Evolutionary conservation across 208 protist genomes (phyloP), one percentile per base, ranked within the genome.

Genomic region (Trypanosoma vivax): DNA sequence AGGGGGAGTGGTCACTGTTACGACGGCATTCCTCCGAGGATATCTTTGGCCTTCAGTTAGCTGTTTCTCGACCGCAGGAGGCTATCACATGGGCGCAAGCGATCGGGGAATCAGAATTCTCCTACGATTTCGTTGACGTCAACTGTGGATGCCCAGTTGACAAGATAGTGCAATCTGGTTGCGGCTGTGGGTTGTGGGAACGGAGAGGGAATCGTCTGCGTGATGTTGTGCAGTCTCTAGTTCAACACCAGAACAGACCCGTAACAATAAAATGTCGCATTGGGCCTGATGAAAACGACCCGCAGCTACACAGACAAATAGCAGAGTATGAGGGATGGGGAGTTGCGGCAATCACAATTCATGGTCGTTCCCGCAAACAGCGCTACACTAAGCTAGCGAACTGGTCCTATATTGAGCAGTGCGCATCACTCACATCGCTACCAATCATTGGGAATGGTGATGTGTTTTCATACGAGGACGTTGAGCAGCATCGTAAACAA

Each of bases 121-220:
- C 76, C 4, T 85, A 96, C 34, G 94, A 98, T 71, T 98, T 97
- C 65, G 61, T 98, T 30, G 96, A 98, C 64, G 70, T 98, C 31
- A 98, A 98, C 71, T 92, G 85, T 52, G 95, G 95, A 38, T 98
- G 96, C 61, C 96, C 95, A 24, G 88, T 98, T 23, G 94, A 98
- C 63, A 65, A 77, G 27, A 61, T 98, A 18, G 85, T 88, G 49
- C 81, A 85, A 50, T 83, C 71, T 16, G 88, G 85, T 33, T 85
- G 83, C 48, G 92, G 93, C 38, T 83, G 79, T 46, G 90, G 77
- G 21, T 60, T 98, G 14, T 83, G 93, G 75, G 83, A 96, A 37
- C 65, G 79, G 11, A 76, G 66, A 10, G 81, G 66, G 0, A 54
- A 54, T 29, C 76, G 86, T n/a, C 52, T 97, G 33, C 62, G 70